phyloP scores from a whole-genome alignment of 441 rosid genomes.

The Melastoma candidum region DNA sequence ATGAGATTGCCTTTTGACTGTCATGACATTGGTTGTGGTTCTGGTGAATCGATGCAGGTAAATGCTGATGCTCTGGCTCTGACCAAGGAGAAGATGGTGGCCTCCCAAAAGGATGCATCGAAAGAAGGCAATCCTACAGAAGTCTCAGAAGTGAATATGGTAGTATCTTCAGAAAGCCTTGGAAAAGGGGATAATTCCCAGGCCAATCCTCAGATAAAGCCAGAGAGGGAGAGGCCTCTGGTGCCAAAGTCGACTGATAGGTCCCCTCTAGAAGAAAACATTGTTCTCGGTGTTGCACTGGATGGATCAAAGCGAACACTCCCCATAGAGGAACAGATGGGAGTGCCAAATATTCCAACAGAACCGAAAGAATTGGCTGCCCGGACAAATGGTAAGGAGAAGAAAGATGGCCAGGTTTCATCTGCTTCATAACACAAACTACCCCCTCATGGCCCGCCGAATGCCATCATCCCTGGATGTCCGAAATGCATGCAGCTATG shows the following conservation, averaged over 20 bases:
- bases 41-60: not conserved
- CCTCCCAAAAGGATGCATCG: conserved; percentile 1
- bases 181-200: conserved; percentile 1
- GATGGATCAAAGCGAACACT: conserved; percentile 85
- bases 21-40: not conserved
- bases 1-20: not conserved
- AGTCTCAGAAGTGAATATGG: not conserved
- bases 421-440: conserved; percentile 13
- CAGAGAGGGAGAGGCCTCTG: conserved; percentile 30
- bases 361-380: conserved; percentile 50
- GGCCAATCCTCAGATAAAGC: conserved; percentile 18
- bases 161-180: conserved; percentile 9
- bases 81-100: conserved; percentile 1
- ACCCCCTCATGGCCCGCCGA: not conserved
- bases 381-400: conserved; percentile 31
- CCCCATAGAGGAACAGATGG: conserved; percentile 63
- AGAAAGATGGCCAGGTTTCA: conserved; percentile 33
- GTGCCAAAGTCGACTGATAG: conserved; percentile 21
- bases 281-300: conserved; percentile 81
- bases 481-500: conserved; percentile 25
- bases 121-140: conserved; percentile 1
- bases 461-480: not conserved
- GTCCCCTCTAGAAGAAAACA: conserved; percentile 65
- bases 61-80: not conserved
- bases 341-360: conserved; percentile 20